These are phyloP conservation scores for Penicillium sclerotigenum DNA, from an alignment of 2,329 filamentous ascomycete species.

Conservation along the genomic window DNA sequence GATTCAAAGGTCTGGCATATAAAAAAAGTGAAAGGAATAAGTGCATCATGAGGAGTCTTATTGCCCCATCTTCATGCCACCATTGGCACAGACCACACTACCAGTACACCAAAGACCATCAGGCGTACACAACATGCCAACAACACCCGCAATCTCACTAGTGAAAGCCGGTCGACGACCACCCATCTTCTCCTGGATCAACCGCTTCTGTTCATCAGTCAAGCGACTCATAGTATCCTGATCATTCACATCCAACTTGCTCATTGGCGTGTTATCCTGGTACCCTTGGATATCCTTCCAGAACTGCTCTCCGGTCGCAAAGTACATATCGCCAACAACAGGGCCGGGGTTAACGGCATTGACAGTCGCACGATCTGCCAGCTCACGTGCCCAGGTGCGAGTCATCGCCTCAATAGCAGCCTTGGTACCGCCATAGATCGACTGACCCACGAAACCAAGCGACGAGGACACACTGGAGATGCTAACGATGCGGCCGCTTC, in stretches of 20 bases:
- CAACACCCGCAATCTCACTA: constrained; percentile 69
- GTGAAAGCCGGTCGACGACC: constrained; percentile 63
- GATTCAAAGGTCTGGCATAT: too few species aligned
- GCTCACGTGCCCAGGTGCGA: constrained; percentile 63
- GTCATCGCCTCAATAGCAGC: constrained; percentile 67
- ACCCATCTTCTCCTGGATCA: constrained; percentile 57
- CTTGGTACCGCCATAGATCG: constrained; percentile 64
- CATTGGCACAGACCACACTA: constrained; percentile 75
- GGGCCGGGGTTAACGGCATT: constrained; percentile 66
- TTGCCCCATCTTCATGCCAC: constrained; percentile 62
- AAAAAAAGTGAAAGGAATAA: too few species aligned
- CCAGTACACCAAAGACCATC: constrained; percentile 78
- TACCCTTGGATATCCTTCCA: constrained; percentile 59
- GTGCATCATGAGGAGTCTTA: too few species aligned
- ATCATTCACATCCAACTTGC: constrained; percentile 58
- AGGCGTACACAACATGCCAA: constrained; percentile 69
- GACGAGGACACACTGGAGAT: constrained; percentile 58
- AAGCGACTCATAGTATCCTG: constrained; percentile 53
- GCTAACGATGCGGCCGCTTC: constrained; percentile 63
- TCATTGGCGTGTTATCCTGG: constrained; percentile 63
- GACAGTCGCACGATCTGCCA: constrained; percentile 61
- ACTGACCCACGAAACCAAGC: constrained; percentile 57
- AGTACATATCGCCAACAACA: constrained; percentile 66
- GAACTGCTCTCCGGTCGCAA: constrained; percentile 55
- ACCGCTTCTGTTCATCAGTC: constrained; percentile 59